Base-by-base conservation (phyloP, 1,139 yeast genomes). In the Kurtzmaniella quercitrusa region DNA sequence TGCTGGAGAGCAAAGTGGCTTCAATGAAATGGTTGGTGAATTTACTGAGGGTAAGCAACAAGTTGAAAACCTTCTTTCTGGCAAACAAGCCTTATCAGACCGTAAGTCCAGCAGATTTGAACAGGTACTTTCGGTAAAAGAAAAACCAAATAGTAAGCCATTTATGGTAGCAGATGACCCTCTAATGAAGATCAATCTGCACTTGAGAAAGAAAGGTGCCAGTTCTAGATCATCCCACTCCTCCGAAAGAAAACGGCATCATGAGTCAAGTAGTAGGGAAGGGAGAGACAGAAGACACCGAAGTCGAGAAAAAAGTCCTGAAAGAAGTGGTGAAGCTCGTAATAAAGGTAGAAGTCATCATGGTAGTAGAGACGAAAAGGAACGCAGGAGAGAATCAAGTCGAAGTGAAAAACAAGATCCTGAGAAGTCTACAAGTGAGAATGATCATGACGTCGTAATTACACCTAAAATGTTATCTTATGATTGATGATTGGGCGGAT, bases 121-220 rank as follows among this genome's bases (percentile, higher is more conserved):
- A 23, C 50, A 50, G 22, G 52, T 61, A 12, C 42, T 63, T 52
- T 34, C 26, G 12, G 20, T 17, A n/a, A 19, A 11, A 12, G 15
- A 18, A 17, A 9, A 3, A 15, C 14, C 34, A 8, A 14, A 39
- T 50, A 16, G 45, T 57, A 3, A 58, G 59, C 22, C 16, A 39
- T 18, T 44, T 34, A 40, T 45, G 44, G 49, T 59, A 2, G 63
- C 66, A 22, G 78, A 77, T 38, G 88, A 82, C 52, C 88, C 88
- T 1, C 65, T 82, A 65, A 55, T 72, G 45, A 69, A 63, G 46
- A 74, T 82, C 17, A 68, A 66, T 50, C 57, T 43, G 47, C n/a
- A 33, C 46, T 43, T 51, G 48, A 36, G 48, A 43, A 51, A 49
- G 47, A 52, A 48, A 47, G 42, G 48, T 38, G 30, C 14, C 30